These are phyloP conservation scores for Venturia effusa DNA, from an alignment of 2,329 filamentous ascomycete species.

Conservation along the genomic window DNA sequence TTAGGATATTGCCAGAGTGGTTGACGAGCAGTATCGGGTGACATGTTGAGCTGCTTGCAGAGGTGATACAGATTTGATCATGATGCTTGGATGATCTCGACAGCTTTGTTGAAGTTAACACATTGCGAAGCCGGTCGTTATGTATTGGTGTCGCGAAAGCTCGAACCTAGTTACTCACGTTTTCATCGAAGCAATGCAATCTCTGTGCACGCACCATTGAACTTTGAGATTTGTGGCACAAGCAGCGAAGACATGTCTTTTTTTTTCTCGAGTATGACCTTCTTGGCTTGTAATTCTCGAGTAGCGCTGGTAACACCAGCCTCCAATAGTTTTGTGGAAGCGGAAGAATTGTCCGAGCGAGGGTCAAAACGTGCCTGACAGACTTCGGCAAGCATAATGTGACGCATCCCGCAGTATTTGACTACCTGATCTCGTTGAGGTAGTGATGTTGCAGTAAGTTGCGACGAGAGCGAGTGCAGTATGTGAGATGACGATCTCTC, in stretches of 20 bases:
- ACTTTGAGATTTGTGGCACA: background rate
- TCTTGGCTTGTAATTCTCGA: background rate
- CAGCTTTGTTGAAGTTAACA: background rate
- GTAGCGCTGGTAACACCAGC: background rate
- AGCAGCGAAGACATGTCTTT: background rate
- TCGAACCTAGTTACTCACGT: background rate
- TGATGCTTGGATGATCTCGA: too few species aligned
- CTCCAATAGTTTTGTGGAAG: background rate
- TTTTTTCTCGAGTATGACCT: background rate
- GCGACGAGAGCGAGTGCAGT: background rate
- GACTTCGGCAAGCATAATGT: background rate
- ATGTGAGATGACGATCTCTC: background rate
- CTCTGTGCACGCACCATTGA: background rate
- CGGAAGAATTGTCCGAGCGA: background rate
- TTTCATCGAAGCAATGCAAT: background rate
- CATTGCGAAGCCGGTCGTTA: background rate
- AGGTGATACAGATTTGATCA: background rate
- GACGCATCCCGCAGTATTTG: background rate
- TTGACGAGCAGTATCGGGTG: background rate
- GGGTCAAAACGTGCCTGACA: background rate
- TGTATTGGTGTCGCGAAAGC: background rate
- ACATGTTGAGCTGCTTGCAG: background rate
- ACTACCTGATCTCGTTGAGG: background rate
- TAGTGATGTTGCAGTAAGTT: background rate
- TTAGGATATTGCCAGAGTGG: background rate